These are phyloP conservation scores for Cyberlindnera nakhonratchasimensis DNA, from an alignment of 805 yeast genomes.

Conservation along the genomic window DNA sequence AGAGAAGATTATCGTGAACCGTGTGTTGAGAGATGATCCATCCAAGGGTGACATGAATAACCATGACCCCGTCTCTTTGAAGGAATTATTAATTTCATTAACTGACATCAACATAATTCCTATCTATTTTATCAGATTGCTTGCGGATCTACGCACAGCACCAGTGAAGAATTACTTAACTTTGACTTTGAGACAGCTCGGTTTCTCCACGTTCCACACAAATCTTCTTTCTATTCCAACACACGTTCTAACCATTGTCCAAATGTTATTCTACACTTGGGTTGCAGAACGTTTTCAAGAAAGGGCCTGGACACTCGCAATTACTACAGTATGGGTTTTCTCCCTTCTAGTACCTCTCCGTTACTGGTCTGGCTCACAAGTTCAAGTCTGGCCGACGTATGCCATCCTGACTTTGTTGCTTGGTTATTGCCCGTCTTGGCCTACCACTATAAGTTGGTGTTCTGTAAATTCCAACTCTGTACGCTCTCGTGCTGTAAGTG, in stretches of 20 bases:
- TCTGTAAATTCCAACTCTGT: constrained; percentile 62
- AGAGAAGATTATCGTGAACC: constrained; percentile 54
- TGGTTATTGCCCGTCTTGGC: constrained; percentile 48
- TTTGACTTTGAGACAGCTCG: constrained; percentile 44
- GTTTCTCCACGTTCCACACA: constrained; percentile 50
- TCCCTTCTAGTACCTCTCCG: constrained; percentile 33
- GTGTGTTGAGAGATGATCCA: constrained; percentile 62
- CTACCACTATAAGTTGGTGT: constrained; percentile 56
- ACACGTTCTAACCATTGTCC: constrained; percentile 36
- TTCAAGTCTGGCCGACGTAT: constrained; percentile 41
- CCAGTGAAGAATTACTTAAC: constrained; percentile 45
- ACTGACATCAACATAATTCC: constrained; percentile 56
- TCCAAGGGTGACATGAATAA: constrained; percentile 62
- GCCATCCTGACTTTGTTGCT: constrained; percentile 34
- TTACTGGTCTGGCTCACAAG: constrained; percentile 41
- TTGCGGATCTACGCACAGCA: constrained; percentile 36
- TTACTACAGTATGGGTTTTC: constrained; percentile 35
- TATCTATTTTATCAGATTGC: constrained; percentile 44
- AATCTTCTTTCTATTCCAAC: constrained; percentile 53
- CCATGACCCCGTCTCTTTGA: constrained; percentile 46
- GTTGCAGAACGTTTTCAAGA: constrained; percentile 34
- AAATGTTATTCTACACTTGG: constrained; percentile 36
- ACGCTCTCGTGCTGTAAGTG: constrained; percentile 59
- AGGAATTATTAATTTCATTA: constrained; percentile 38
- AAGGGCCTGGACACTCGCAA: constrained; percentile 31